Percentiles rank a stretch among this genome's conserved stretches.
These are phyloP conservation scores for Porogramme epimiltina DNA, from an alignment of 1,284 basidiomycete species.

Conservation along the genomic window DNA sequence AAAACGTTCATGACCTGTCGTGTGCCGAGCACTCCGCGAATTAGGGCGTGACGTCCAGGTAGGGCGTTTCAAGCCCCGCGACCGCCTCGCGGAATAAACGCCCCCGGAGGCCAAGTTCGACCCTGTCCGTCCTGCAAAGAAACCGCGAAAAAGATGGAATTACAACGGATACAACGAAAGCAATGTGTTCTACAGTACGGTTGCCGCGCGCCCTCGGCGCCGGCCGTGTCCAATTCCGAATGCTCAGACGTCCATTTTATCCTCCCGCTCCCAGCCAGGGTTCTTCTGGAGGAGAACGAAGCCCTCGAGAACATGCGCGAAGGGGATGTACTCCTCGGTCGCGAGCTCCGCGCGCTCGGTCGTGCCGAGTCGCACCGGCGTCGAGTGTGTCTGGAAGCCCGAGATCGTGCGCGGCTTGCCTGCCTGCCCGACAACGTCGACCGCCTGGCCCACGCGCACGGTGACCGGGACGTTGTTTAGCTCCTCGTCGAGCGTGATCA, in stretches of 20 bases:
- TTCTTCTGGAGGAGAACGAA: constrained; percentile 89
- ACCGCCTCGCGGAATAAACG: too few relatives aligned
- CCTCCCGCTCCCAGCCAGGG: constrained; percentile 81
- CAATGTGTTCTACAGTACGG: constrained; percentile 23
- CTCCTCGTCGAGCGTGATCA: constrained; percentile 95
- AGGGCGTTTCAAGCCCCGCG: too few relatives aligned
- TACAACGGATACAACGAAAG: constrained; percentile 20
- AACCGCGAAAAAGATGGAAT: constrained; percentile 5
- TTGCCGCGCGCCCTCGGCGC: background rate
- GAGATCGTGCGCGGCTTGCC: constrained; percentile 91
- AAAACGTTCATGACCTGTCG: too few relatives aligned
- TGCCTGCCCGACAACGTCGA: constrained; percentile 90
- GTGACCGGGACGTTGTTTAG: constrained; percentile 85
- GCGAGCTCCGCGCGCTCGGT: constrained; percentile 94
- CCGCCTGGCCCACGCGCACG: constrained; percentile 94
- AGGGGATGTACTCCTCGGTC: constrained; percentile 96
- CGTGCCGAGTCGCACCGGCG: constrained; percentile 93
- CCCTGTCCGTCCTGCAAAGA: background rate
- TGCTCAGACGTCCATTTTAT: constrained; percentile 73
- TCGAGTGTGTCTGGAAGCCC: constrained; percentile 96
- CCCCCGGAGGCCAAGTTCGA: too few relatives aligned
- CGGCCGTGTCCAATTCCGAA: background rate
- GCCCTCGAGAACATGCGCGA: constrained; percentile 86
- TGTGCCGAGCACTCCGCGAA: too few relatives aligned
- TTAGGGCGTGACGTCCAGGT: too few relatives aligned